Base-by-base conservation (phyloP, 129 eudicot genomes). In the Escallonia herrerae region DNA sequence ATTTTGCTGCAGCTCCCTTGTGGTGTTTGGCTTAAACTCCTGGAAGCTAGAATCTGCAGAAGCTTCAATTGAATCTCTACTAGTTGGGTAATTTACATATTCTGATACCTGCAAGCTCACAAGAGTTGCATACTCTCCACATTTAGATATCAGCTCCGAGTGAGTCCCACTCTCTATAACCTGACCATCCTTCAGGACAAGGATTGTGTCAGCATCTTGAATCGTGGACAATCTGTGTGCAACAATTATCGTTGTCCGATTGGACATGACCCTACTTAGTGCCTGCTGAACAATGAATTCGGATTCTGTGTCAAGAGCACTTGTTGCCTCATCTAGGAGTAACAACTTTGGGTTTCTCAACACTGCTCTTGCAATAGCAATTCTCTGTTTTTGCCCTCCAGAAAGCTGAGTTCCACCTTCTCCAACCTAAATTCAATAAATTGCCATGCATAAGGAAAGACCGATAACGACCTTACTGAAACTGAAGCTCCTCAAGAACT, bases 261-360 rank as follows among this genome's bases (percentile, higher is more conserved):
- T 69, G 11, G 86, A 79, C 86, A 83, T 81, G 48, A 77, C 84
- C 42, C 74, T 66, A 40, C 77, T 76, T 15, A 90, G 64, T 41
- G 97, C 83, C 67, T 86, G 80, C 68, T 86, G 97, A 65, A 90
- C 95, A 0, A 83, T 49, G 59, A 67, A 68, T 75, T 90, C 97
- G 10, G 97, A 90, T 74, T 83, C 95, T 15, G 90, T 75, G 68
- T 90, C 97, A 10, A 89, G 87, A 45, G 96, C 95, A 77, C 96
- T 89, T 44, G 96, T 89, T 43, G 96, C 96, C 57, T 89, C 96
- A n/a, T 89, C 96, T 14, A 90, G 82, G 15, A 90, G 91, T 40
- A 90, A 65, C 65, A 90, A 76, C 67, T 86, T 86, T 11, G 97
- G 95, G 56, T 86, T 82, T 66, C 95, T 67, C 13, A 90, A 58